These are phyloP conservation scores for Lichtheimia ornata DNA, from an alignment of 371 early-diverging fungal genomes.

Conservation along the genomic window DNA sequence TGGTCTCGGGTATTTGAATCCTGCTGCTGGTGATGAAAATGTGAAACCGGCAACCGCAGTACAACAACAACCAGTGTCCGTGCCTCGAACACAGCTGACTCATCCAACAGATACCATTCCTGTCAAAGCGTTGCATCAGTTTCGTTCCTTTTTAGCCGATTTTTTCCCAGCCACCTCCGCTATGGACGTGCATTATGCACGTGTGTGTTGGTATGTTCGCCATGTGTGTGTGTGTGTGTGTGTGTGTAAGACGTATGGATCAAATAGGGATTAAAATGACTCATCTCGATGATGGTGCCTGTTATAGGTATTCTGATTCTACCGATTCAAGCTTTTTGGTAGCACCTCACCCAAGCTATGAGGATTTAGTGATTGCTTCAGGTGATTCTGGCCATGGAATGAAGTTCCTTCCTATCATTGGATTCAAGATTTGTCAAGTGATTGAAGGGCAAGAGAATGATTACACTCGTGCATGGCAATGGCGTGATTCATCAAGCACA, in stretches of 20 bases:
- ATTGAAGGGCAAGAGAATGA: slow-evolving; percentile 27
- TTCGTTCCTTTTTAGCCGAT: slow-evolving; percentile 32
- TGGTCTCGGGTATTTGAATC: slow-evolving; percentile 43
- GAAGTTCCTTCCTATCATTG: slow-evolving; percentile 41
- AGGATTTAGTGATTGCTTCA: slow-evolving; percentile 40
- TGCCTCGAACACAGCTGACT: slow-evolving; percentile 43
- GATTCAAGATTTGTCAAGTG: slow-evolving; percentile 28
- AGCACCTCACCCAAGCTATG: slow-evolving; percentile 36
- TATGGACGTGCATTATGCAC: slow-evolving; percentile 30
- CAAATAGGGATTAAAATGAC: neutral
- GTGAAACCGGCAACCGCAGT: no score
- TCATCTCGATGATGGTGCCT: no score
- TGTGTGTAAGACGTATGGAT: neutral
- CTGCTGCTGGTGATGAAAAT: slow-evolving; percentile 15
- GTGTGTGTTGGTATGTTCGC: slow-evolving; percentile 38
- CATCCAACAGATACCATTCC: slow-evolving; percentile 42
- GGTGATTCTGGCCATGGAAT: slow-evolving; percentile 53
- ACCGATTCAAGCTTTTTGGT: slow-evolving; percentile 46
- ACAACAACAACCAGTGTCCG: slow-evolving; percentile 13
- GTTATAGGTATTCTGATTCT: slow-evolving; percentile 42
- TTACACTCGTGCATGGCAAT: slow-evolving; percentile 26
- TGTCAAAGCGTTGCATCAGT: slow-evolving; percentile 27
- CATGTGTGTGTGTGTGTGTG: neutral
- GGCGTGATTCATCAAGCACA: slow-evolving; percentile 15
- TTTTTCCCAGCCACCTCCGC: slow-evolving; percentile 34